phyloP scores from a whole-genome alignment of 176 grass and related monocot species.

The Oryza glaberrima region DNA sequence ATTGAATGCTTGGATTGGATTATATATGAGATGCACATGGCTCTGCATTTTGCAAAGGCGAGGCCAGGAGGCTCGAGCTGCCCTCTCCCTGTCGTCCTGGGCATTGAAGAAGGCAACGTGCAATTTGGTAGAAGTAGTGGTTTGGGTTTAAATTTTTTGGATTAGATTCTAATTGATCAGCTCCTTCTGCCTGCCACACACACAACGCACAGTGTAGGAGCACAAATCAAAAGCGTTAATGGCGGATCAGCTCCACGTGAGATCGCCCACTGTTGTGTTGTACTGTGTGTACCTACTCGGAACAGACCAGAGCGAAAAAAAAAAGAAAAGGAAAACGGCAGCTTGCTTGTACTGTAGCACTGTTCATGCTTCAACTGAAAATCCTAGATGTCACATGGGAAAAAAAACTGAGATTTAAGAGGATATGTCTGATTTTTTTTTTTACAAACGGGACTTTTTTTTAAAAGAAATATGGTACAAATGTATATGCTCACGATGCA shows the following conservation, averaged over 20 bases:
- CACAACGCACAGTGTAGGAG: not conserved
- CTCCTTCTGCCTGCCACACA: not conserved
- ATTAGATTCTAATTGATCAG: not conserved
- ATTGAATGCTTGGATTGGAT: not conserved
- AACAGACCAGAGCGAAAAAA: not conserved
- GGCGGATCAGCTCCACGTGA: constrained; percentile 22
- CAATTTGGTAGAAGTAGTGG: not conserved
- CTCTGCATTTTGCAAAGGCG: constrained; percentile 5
- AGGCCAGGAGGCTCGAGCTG: not conserved
- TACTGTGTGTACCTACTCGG: not conserved
- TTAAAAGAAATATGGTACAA: too few relatives aligned
- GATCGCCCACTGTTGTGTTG: not conserved
- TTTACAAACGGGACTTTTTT: not conserved
- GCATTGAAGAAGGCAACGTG: constrained; percentile 20
- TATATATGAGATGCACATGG: constrained; percentile 30
- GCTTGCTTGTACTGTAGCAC: not conserved
- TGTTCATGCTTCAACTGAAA: not conserved
- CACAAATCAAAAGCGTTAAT: not conserved
- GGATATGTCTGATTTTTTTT: too few relatives aligned
- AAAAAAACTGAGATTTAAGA: not conserved
- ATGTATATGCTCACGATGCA: too few relatives aligned
- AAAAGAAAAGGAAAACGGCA: not conserved
- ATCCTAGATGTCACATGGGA: not conserved
- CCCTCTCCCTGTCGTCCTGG: constrained; percentile 23
- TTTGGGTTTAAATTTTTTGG: too few relatives aligned